phyloP scores from a whole-genome alignment of 164 flowering plant species.

The Nelumbo lutea region DNA sequence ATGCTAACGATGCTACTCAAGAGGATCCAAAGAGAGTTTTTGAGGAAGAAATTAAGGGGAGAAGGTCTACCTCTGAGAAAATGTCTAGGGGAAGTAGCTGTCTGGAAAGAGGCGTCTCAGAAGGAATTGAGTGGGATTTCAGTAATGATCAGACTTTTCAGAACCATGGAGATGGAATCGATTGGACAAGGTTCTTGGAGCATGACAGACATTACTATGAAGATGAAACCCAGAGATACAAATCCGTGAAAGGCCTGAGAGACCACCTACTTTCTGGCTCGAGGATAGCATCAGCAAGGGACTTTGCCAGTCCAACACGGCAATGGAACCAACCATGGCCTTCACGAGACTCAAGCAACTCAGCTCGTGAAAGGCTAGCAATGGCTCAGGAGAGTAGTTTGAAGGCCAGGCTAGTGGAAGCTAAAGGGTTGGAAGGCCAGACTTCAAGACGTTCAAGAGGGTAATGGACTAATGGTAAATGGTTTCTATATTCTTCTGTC shows the following conservation, averaged over 20 bases:
- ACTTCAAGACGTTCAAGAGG: constrained; percentile 39
- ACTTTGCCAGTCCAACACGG: constrained; percentile 41
- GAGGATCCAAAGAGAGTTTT: constrained; percentile 27
- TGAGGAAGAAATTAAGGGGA: constrained; percentile 40
- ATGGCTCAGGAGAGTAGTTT: constrained; percentile 28
- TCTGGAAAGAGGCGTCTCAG: constrained; percentile 56
- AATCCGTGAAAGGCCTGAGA: constrained; percentile 45
- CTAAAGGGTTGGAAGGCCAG: constrained; percentile 23
- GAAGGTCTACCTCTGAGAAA: constrained; percentile 48
- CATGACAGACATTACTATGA: constrained; percentile 31
- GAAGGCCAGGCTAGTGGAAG: constrained; percentile 41
- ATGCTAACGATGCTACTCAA: constrained; percentile 23
- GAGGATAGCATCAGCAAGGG: constrained; percentile 32
- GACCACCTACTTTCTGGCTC: constrained; percentile 48
- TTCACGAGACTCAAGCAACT: constrained; percentile 32
- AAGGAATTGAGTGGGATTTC: constrained; percentile 60
- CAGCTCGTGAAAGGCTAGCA: constrained; percentile 35
- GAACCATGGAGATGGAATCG: constrained; percentile 22
- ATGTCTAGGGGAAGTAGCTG: constrained; percentile 38
- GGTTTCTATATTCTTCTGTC: background rate
- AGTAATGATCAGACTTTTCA: constrained; percentile 23
- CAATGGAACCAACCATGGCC: constrained; percentile 41
- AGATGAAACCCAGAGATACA: constrained; percentile 43
- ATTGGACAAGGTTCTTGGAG: constrained; percentile 29
- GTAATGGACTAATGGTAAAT: background rate